Base-by-base conservation (phyloP, 2,329 filamentous ascomycete genomes). In the Beauveria asiatica region DNA sequence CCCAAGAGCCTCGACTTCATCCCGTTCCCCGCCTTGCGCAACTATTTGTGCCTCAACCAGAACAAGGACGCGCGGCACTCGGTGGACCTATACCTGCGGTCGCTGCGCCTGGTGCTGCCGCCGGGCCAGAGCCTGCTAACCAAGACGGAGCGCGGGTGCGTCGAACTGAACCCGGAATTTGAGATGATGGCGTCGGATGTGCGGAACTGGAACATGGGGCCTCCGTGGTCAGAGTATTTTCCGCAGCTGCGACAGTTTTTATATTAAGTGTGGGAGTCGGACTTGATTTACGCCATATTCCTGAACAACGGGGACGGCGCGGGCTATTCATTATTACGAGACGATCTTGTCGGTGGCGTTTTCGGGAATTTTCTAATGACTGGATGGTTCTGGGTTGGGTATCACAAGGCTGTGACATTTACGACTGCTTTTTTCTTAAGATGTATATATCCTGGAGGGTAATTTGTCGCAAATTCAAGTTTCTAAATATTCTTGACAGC, bases 191-290 rank as follows among this genome's bases (percentile, higher is more conserved):
- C 61, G 21, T 63, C 64, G 51, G 67, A 69, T 53, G 58, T 68
- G 16, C 55, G 57, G 21, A 65, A 67, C 49, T 69, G 67, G 67
- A 42, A 63, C 5, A 33, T 69, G 19, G 63, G 64, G 0, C 51
- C 65, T 11, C 66, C 65, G 6, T 69, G 63, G 64, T 37, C 64
- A 11, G 67, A 68, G 19, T 51, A 55, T 4, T 69, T 69, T 60
- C 67, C 67, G 0, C 62, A 65, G 27, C 39, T 68, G 44, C 41
- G 50, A 1, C 50, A 48, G 25, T 60, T 54, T 49, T n/a, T 50
- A 8, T 59, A 44, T 37, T 51, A 33, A 44, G n/a, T n/a, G n/a
- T n/a, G 33, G 17, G 2, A 9, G n/a, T 19, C n/a, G 33, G 33
- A 30, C 30, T 3, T 30, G 9, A 30, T 23, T 37, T 37, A 37